Evolutionary conservation across 2,329 filamentous ascomycete genomes (phyloP).

Genomic region (Talaromyces funiculosus): DNA sequence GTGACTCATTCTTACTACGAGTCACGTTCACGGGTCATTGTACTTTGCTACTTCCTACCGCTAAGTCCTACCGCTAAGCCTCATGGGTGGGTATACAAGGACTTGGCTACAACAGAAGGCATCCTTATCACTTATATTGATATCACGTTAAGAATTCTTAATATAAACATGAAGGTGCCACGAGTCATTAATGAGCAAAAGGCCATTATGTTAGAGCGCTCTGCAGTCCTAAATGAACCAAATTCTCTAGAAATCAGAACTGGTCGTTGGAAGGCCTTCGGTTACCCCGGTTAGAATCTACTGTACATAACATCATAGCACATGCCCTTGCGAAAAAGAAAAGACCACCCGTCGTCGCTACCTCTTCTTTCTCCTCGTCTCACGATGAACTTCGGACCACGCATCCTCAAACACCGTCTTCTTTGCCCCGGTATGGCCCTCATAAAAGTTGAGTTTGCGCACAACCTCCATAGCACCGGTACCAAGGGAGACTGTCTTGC

Average conservation of each 20-base stretch:
- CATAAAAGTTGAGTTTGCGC: constrained; percentile 62
- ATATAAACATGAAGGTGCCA: no score
- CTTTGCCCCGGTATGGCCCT: constrained; percentile 53
- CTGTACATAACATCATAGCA: not conserved
- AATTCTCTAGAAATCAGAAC: no score
- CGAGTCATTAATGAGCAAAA: no score
- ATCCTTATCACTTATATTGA: no score
- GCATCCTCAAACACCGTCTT: constrained; percentile 63
- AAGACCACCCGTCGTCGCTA: no score
- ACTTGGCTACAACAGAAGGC: no score
- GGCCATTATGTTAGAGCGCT: no score
- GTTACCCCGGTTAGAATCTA: no score
- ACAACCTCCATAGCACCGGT: constrained; percentile 92
- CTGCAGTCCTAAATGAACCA: no score
- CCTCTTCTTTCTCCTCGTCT: constrained; percentile 1
- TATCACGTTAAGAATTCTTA: no score
- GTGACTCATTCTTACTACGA: not conserved
- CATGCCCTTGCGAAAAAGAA: not conserved
- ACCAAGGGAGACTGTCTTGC: constrained; percentile 84
- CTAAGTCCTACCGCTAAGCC: not conserved
- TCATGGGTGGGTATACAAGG: not conserved
- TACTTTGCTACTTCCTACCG: not conserved
- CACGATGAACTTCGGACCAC: constrained; percentile 30
- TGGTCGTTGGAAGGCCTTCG: no score
- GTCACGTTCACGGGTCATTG: not conserved